Evolutionary conservation across 176 grass and related monocot genomes (phyloP).

Genomic region (Guadua angustifolia): DNA sequence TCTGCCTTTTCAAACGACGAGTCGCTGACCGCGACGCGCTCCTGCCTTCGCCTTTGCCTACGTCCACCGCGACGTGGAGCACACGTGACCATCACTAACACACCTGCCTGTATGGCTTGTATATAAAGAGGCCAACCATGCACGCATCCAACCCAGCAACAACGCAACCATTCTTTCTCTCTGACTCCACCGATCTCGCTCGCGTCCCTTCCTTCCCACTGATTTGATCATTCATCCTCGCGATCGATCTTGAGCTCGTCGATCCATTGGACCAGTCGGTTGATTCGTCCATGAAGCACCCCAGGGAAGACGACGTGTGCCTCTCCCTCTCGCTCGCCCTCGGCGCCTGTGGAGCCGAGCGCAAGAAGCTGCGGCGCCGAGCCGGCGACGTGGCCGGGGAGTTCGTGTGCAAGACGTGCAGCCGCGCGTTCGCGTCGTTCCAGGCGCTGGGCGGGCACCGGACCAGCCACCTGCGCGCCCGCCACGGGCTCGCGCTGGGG

Average conservation of each 20-base stretch:
- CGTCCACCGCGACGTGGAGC: conserved; percentile 10
- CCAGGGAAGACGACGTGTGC: conserved; percentile 19
- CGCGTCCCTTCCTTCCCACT: background rate
- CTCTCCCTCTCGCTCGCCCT: conserved; percentile 42
- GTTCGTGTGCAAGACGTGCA: conserved; percentile 69
- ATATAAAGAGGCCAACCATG: conserved; percentile 19
- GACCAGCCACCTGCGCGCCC: conserved; percentile 64
- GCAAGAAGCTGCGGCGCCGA: background rate
- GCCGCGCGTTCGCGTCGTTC: conserved; percentile 61
- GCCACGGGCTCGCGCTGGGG: conserved; percentile 49
- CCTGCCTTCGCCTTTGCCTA: background rate
- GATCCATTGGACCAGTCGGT: background rate
- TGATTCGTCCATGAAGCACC: conserved; percentile 17
- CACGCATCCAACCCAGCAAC: background rate
- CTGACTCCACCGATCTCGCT: background rate
- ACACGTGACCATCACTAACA: background rate
- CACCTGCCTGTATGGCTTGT: too few species aligned
- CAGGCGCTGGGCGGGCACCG: conserved; percentile 69
- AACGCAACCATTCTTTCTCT: background rate
- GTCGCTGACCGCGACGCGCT: conserved; percentile 31
- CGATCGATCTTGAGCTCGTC: background rate
- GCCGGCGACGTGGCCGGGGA: background rate
- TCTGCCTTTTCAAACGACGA: conserved; percentile 3
- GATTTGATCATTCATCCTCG: background rate
- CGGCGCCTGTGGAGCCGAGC: background rate